phyloP scores from a whole-genome alignment of 1,284 basidiomycete species.

The Pascua sp. region DNA sequence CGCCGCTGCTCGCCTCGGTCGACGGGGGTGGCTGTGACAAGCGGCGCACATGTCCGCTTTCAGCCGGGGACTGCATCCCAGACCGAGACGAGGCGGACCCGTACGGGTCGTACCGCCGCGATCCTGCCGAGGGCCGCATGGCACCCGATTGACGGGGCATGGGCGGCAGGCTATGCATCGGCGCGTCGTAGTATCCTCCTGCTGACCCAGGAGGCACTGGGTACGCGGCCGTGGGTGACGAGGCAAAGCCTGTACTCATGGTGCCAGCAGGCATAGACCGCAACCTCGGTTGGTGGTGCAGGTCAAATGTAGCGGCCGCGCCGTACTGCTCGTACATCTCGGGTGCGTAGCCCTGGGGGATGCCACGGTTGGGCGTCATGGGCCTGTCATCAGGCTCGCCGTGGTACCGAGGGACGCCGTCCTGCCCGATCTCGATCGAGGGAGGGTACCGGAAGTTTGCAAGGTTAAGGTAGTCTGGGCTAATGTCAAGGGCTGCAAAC shows the following conservation, averaged over 20 bases:
- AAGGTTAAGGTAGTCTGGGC: conserved; percentile 82
- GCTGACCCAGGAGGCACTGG: conserved; percentile 8
- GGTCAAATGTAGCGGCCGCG: conserved; percentile 5
- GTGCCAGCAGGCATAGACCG: conserved; percentile 13
- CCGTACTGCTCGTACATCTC: conserved; percentile 18
- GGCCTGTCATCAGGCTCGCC: conserved; percentile 22
- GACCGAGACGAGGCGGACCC: not conserved
- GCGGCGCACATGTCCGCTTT: conserved; percentile 14
- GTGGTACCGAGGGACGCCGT: conserved; percentile 74
- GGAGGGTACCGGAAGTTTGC: conserved; percentile 87
- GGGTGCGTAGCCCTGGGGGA: conserved; percentile 1
- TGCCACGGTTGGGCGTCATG: conserved; percentile 7
- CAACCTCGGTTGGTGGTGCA: conserved; percentile 12
- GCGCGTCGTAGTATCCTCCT: conserved; percentile 11
- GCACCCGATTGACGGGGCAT: conserved; percentile 7
- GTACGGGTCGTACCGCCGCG: conserved; percentile 21
- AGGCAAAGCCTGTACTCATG: not conserved
- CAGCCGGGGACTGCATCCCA: not conserved
- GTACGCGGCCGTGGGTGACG: conserved; percentile 3
- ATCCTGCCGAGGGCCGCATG: conserved; percentile 6
- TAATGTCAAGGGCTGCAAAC: conserved; percentile 78
- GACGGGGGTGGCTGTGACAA: conserved; percentile 15
- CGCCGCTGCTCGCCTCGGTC: not conserved
- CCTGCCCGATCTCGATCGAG: conserved; percentile 74
- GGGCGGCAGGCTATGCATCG: conserved; percentile 4